A percentile compares a stretch with the other conserved stretches of the same genome.
phyloP scores from a whole-genome alignment of 2,329 filamentous ascomycete genomes.

The Trichoderma koningii region DNA sequence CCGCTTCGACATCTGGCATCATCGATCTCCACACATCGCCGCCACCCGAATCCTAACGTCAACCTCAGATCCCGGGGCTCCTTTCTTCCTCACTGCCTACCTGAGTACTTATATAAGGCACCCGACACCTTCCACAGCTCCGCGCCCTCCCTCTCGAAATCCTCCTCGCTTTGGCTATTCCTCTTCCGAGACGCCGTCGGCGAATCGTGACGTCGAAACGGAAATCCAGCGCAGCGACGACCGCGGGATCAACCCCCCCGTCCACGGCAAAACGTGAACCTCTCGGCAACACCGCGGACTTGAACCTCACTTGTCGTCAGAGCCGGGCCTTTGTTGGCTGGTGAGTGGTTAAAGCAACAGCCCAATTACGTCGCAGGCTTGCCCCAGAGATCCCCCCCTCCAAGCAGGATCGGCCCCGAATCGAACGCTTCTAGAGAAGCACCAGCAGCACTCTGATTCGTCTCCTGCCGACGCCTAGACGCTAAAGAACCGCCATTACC shows the following conservation, averaged over 20 bases:
- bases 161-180: not conserved
- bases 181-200: not conserved
- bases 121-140: not conserved
- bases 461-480: slow-evolving; percentile 1
- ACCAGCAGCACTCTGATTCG: slow-evolving; percentile 6
- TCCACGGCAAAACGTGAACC: not conserved
- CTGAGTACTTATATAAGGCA: not conserved
- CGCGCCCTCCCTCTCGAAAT: not conserved
- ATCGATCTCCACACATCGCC: not conserved
- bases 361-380: slow-evolving; percentile 25
- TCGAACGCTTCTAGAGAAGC: slow-evolving; percentile 21
- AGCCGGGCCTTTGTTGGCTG: not conserved
- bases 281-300: slow-evolving; percentile 27
- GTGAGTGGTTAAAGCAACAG: slow-evolving; percentile 19
- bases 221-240: not conserved
- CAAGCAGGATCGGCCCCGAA: slow-evolving; percentile 20
- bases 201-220: not conserved
- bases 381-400: slow-evolving; percentile 7
- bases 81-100: not conserved
- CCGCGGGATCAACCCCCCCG: not conserved
- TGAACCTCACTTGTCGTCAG: not conserved
- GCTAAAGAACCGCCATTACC: slow-evolving; percentile 1
- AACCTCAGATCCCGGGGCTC: not conserved
- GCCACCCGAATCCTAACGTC: slow-evolving; percentile 6
- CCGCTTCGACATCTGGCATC: slow-evolving; percentile 2